Percentiles rank a stretch among this genome's conserved stretches.
Evolutionary conservation across 2,329 filamentous ascomycete species (phyloP).

Genomic region (Neocucurbitaria cava): DNA sequence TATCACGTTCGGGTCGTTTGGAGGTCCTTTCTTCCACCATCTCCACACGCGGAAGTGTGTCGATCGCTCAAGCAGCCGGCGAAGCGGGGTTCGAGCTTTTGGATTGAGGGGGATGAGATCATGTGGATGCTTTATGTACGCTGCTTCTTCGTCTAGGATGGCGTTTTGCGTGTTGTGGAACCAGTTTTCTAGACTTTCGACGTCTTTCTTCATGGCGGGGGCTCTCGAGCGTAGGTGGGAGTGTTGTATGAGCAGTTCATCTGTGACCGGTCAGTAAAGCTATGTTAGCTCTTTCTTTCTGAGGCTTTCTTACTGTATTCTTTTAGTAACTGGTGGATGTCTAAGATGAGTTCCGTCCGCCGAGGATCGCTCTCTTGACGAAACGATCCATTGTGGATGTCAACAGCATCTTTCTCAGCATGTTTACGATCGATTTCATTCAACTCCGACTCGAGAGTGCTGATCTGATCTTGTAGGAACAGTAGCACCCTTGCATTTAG

Average conservation of each 20-base stretch:
- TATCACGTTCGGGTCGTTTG: background rate
- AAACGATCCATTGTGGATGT: background rate
- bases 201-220: slow-evolving; percentile 5
- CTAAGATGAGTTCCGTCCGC: background rate
- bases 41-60: background rate
- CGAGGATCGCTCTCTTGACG: background rate
- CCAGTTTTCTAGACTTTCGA: slow-evolving; percentile 20
- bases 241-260: background rate
- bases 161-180: slow-evolving; percentile 8
- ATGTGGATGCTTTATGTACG: slow-evolving; percentile 12
- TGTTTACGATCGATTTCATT: slow-evolving; percentile 9
- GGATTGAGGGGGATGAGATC: slow-evolving; percentile 29
- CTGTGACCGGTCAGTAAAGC: background rate
- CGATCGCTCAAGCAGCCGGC: background rate
- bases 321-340: background rate
- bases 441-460: slow-evolving; percentile 17
- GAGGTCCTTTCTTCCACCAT: background rate
- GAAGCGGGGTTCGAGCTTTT: slow-evolving; percentile 2
- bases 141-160: slow-evolving; percentile 12
- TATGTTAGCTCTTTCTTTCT: background rate
- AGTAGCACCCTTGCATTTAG: slow-evolving; percentile 34
- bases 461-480: slow-evolving; percentile 31
- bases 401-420: background rate
- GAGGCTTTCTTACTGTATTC: background rate
- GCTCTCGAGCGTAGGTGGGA: background rate